phyloP scores from a whole-genome alignment of 2,329 filamentous ascomycete genomes.

The Lecanicillium sp. region DNA sequence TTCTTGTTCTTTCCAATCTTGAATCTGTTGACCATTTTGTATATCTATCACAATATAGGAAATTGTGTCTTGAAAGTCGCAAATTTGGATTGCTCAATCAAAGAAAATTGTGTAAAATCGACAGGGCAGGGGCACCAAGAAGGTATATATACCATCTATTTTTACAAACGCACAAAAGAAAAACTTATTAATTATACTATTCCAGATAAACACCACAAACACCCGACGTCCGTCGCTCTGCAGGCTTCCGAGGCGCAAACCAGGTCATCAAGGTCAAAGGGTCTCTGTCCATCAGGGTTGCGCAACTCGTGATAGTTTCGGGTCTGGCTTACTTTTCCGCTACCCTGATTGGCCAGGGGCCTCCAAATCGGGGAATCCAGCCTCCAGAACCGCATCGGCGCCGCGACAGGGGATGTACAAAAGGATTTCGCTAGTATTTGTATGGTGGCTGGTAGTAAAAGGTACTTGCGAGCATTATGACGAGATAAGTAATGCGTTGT shows the following conservation, averaged over 20 bases:
- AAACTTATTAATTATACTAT: background rate
- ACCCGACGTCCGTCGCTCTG: background rate
- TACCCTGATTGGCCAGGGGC: background rate
- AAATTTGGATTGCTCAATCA: background rate
- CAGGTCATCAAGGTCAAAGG: constrained; percentile 11
- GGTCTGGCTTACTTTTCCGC: constrained; percentile 6
- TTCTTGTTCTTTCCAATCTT: constrained; percentile 13
- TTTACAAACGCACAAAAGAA: constrained; percentile 10
- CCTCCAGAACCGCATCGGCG: constrained; percentile 3
- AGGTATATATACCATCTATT: constrained; percentile 8
- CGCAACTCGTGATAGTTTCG: constrained; percentile 12
- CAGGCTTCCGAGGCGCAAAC: background rate
- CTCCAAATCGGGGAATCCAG: constrained; percentile 4
- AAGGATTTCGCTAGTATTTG: background rate
- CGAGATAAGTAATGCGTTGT: background rate
- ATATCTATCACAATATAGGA: too few species aligned
- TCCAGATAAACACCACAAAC: background rate
- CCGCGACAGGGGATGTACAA: background rate
- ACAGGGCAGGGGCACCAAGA: background rate
- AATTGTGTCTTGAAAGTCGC: background rate
- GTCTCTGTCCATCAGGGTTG: constrained; percentile 11
- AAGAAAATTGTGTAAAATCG: background rate
- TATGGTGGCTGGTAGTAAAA: background rate
- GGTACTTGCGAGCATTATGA: background rate
- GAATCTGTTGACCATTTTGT: constrained; percentile 8